These are phyloP conservation scores for Erodium maritimum DNA, from an alignment of 345 rosid species.

Conservation along the genomic window DNA sequence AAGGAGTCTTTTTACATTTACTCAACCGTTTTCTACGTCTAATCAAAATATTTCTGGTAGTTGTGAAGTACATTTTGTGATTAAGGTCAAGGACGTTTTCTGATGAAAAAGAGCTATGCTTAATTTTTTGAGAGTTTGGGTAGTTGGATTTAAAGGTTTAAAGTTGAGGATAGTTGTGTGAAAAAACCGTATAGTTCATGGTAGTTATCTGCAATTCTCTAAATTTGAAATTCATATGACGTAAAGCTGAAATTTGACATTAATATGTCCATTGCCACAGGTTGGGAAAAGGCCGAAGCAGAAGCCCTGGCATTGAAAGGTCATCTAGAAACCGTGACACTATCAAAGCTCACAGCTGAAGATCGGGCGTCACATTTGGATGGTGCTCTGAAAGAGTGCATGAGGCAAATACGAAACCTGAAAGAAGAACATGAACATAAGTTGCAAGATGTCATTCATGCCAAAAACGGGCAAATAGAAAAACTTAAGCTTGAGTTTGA, in stretches of 20 bases:
- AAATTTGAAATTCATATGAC: too few relatives aligned
- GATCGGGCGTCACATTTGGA: slow-evolving; percentile 85
- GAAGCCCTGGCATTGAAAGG: slow-evolving; percentile 85
- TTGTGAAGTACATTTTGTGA: too few relatives aligned
- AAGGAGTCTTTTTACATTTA: too few relatives aligned
- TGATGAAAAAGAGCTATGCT: too few relatives aligned
- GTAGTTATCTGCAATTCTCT: too few relatives aligned
- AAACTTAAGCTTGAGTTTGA: slow-evolving; percentile 63
- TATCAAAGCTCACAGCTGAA: slow-evolving; percentile 79
- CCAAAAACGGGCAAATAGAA: slow-evolving; percentile 65
- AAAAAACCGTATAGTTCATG: too few relatives aligned
- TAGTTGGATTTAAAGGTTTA: too few relatives aligned
- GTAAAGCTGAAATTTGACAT: background rate
- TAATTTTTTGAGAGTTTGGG: too few relatives aligned
- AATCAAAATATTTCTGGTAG: too few relatives aligned
- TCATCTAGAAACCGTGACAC: slow-evolving; percentile 71
- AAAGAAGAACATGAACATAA: slow-evolving; percentile 87
- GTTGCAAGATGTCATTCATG: slow-evolving; percentile 49
- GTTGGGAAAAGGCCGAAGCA: slow-evolving; percentile 99
- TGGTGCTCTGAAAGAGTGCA: slow-evolving; percentile 94
- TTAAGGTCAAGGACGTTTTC: too few relatives aligned
- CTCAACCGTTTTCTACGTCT: too few relatives aligned
- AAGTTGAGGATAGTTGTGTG: too few relatives aligned
- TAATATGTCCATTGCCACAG: slow-evolving; percentile 24
- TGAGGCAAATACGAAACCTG: slow-evolving; percentile 82